A percentile compares a stretch with the other conserved stretches of the same genome.
Evolutionary conservation across 805 yeast genomes (phyloP).

Genomic region (Sugiyamaella lignohabitans): DNA sequence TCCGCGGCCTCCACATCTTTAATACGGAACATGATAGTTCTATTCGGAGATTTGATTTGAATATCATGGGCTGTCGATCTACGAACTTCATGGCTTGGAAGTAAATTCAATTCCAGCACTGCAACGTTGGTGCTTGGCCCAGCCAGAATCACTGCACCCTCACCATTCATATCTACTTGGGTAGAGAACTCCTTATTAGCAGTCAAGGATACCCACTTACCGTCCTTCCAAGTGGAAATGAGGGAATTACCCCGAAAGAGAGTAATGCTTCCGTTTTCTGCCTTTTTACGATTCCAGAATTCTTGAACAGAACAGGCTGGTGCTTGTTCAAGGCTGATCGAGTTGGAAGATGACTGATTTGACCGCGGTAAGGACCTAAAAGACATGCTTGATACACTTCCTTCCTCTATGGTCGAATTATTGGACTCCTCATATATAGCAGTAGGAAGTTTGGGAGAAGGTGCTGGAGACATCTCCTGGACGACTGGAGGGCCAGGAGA

Average conservation of each 20-base stretch:
- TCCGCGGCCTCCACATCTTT: slow-evolving; percentile 13
- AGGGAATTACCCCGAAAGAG: slow-evolving; percentile 15
- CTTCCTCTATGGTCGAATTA: slow-evolving; percentile 15
- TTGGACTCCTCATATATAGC: slow-evolving; percentile 14
- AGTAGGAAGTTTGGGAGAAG: not conserved
- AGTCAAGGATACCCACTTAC: slow-evolving; percentile 14
- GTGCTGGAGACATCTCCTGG: not conserved
- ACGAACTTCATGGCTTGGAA: slow-evolving; percentile 16
- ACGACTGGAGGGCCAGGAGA: not conserved
- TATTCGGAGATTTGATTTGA: slow-evolving; percentile 14
- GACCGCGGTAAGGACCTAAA: slow-evolving; percentile 10
- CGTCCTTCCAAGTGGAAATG: slow-evolving; percentile 16
- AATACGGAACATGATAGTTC: slow-evolving; percentile 21
- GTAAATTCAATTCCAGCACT: slow-evolving; percentile 9
- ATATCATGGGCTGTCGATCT: slow-evolving; percentile 21
- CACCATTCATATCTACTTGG: slow-evolving; percentile 18
- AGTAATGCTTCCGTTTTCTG: slow-evolving; percentile 8
- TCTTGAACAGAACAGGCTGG: slow-evolving; percentile 5
- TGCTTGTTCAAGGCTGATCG: slow-evolving; percentile 1
- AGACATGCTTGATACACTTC: slow-evolving; percentile 10
- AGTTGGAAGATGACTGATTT: slow-evolving; percentile 4
- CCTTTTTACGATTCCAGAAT: slow-evolving; percentile 1
- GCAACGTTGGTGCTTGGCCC: not conserved
- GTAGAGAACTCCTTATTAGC: slow-evolving; percentile 9
- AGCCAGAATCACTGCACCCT: slow-evolving; percentile 15